Conservation (phyloP, 352 stramenopile species). For the Globisporangium nodosum region DNA sequence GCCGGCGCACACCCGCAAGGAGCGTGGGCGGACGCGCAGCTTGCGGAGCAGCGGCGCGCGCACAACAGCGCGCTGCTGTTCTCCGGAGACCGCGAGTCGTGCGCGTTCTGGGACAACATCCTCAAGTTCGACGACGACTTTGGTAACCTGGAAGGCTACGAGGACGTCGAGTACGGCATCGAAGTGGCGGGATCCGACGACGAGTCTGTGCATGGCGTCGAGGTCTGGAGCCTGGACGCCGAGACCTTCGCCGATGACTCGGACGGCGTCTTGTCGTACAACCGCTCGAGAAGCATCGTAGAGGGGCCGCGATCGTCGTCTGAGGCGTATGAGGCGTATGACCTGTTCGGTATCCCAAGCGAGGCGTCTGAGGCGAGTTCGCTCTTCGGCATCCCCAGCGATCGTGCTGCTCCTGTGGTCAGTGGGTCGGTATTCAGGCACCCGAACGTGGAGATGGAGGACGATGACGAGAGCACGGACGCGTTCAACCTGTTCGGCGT, state of each 20-base stretch:
- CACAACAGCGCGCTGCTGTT: slow-evolving; percentile 6
- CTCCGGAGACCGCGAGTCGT: slow-evolving; percentile 6
- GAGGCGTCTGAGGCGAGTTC: slow-evolving; percentile 1
- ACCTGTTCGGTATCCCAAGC: no score
- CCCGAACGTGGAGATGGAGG: background rate
- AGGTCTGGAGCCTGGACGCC: background rate
- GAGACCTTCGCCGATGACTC: background rate
- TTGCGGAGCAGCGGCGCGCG: background rate
- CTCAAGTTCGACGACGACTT: slow-evolving; percentile 2
- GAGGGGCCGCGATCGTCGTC: background rate
- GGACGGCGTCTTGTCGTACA: background rate
- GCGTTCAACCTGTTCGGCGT: background rate
- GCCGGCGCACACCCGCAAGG: background rate
- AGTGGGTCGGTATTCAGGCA: background rate
- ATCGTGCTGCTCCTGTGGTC: background rate
- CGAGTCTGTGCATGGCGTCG: background rate
- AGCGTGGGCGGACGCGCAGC: background rate
- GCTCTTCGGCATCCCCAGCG: slow-evolving; percentile 11
- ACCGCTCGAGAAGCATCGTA: background rate
- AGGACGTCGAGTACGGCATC: slow-evolving; percentile 5
- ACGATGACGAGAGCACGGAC: background rate
- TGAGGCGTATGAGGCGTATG: background rate
- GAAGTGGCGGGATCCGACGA: slow-evolving; percentile 4
- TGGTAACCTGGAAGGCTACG: background rate
- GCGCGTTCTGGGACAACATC: slow-evolving; percentile 15